Evolutionary conservation across 371 early-diverging fungal genomes (phyloP).

Genomic region (Rhizopus stolonifer): DNA sequence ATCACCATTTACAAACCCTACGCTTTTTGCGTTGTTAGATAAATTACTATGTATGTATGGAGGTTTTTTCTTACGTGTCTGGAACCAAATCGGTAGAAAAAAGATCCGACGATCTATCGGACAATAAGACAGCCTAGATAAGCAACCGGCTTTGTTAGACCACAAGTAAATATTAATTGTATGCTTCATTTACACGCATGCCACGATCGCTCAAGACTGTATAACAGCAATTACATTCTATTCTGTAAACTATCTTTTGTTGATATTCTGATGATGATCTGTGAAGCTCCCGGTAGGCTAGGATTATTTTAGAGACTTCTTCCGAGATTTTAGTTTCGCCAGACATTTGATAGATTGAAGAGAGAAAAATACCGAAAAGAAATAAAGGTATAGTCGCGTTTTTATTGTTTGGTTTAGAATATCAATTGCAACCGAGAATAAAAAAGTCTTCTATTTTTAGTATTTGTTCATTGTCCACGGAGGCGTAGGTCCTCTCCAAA

Average conservation of each 20-base stretch:
- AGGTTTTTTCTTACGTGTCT: slow-evolving; percentile 26
- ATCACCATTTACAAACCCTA: slow-evolving; percentile 41
- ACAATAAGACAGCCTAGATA: slow-evolving; percentile 36
- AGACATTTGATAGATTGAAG: not conserved
- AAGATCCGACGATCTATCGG: slow-evolving; percentile 34
- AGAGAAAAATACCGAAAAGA: not conserved
- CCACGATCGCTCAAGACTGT: slow-evolving; percentile 35
- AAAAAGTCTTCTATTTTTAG: slow-evolving; percentile 6
- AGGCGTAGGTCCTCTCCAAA: slow-evolving; percentile 30
- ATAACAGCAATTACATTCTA: slow-evolving; percentile 38
- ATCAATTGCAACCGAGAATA: not conserved
- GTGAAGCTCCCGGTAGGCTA: slow-evolving; percentile 30
- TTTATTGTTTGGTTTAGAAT: slow-evolving; percentile 4
- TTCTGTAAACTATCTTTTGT: slow-evolving; percentile 39
- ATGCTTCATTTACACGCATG: slow-evolving; percentile 32
- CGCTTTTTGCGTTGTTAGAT: slow-evolving; percentile 12
- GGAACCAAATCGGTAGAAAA: slow-evolving; percentile 45
- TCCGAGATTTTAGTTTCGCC: not conserved
- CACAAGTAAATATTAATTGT: not conserved
- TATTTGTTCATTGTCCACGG: slow-evolving; percentile 19
- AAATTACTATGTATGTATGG: not conserved
- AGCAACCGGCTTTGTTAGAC: not conserved
- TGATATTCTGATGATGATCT: slow-evolving; percentile 29
- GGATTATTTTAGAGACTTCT: slow-evolving; percentile 7
- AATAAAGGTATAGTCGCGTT: not conserved